phyloP scores from a whole-genome alignment of 768 basidiomycete genomes.

The Mycena olivaceomarginata region DNA sequence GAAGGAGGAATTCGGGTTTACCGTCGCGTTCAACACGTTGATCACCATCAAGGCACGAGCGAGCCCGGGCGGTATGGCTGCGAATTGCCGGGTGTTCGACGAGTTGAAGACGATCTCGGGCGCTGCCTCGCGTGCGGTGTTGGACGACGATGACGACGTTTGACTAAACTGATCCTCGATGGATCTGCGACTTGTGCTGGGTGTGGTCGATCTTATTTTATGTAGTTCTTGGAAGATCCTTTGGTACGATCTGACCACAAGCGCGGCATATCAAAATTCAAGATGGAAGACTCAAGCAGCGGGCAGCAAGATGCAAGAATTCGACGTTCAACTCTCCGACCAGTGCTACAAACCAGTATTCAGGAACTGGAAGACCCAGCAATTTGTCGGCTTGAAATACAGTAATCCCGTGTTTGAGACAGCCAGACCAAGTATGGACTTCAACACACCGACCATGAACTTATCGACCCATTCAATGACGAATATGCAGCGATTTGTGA shows the following conservation, averaged over 20 bases:
- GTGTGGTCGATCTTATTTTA: neutral
- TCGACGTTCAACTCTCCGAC: neutral
- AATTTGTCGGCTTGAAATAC: no score
- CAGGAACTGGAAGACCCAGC: no score
- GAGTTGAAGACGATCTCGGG: slow-evolving; percentile 58
- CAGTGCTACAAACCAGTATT: no score
- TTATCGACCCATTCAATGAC: no score
- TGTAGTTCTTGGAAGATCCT: neutral
- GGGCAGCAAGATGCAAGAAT: neutral
- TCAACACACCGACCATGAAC: no score
- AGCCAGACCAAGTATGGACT: no score
- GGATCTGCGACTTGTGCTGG: neutral
- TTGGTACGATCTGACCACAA: neutral
- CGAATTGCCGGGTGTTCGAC: slow-evolving; percentile 60
- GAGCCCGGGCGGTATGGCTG: slow-evolving; percentile 56
- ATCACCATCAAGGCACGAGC: slow-evolving; percentile 74
- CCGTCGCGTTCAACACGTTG: slow-evolving; percentile 71
- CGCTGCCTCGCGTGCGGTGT: slow-evolving; percentile 32
- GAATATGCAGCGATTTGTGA: no score
- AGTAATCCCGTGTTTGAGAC: no score
- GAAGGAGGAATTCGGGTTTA: slow-evolving; percentile 65
- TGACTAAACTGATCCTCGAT: neutral
- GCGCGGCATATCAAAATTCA: neutral
- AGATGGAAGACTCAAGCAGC: neutral
- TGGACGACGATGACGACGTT: slow-evolving; percentile 24